Evolutionary conservation across 345 rosid species (phyloP).

Genomic region (Draba incana): DNA sequence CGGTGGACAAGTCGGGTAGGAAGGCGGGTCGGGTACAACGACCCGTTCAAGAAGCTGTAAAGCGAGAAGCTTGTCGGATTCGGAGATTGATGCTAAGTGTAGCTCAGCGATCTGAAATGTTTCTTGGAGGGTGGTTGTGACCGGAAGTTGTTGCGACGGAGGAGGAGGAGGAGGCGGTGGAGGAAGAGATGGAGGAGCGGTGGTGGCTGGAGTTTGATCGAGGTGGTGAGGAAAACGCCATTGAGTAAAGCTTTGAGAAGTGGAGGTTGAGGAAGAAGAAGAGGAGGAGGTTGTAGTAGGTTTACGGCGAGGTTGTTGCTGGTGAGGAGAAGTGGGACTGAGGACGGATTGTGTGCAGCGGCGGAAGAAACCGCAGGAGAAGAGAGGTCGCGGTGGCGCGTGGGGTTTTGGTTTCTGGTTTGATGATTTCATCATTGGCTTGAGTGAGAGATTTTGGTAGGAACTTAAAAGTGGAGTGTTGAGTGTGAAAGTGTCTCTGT

Average conservation of each 20-base stretch:
- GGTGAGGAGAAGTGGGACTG: slow-evolving; percentile 42
- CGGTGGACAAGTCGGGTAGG: slow-evolving; percentile 67
- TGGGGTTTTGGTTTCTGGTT: slow-evolving; percentile 65
- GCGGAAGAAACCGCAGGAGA: slow-evolving; percentile 84
- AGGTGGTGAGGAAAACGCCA: slow-evolving; percentile 74
- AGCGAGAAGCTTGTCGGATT: slow-evolving; percentile 65
- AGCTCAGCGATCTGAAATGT: slow-evolving; percentile 74
- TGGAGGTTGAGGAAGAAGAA: slow-evolving; percentile 73
- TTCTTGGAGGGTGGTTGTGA: slow-evolving; percentile 54
- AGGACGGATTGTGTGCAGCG: slow-evolving; percentile 66
- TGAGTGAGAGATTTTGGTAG: background rate
- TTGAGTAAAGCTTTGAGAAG: slow-evolving; percentile 91
- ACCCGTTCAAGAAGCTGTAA: slow-evolving; percentile 72
- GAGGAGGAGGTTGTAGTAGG: slow-evolving; percentile 50
- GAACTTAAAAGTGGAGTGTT: slow-evolving; percentile 22
- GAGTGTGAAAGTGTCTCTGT: slow-evolving; percentile 8
- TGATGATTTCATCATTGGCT: slow-evolving; percentile 49
- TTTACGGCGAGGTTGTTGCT: slow-evolving; percentile 30
- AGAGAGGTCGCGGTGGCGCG: slow-evolving; percentile 69
- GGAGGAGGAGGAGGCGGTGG: slow-evolving; percentile 31
- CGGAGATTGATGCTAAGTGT: slow-evolving; percentile 58
- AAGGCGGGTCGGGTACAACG: slow-evolving; percentile 74
- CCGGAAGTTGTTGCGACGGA: slow-evolving; percentile 50
- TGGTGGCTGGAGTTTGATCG: slow-evolving; percentile 48
- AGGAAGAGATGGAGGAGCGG: slow-evolving; percentile 42